phyloP scores from a whole-genome alignment of 2,329 filamentous ascomycete genomes.

The Talaromyces marneffei region DNA sequence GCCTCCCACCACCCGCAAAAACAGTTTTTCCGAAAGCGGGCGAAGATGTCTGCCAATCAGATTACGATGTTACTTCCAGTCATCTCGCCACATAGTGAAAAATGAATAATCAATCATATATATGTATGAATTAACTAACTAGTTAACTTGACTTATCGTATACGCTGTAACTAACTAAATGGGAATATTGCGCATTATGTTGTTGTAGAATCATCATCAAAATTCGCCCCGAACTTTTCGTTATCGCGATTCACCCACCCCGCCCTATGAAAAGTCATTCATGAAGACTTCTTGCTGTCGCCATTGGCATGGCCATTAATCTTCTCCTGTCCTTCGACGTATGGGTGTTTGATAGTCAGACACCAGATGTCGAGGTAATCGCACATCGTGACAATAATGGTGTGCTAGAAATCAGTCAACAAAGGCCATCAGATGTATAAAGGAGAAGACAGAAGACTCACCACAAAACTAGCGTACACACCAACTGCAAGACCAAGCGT shows the following conservation, averaged over 20 bases:
- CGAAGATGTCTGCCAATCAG: slow-evolving; percentile 4
- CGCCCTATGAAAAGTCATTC: background rate
- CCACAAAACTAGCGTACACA: slow-evolving; percentile 95
- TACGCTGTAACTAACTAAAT: background rate
- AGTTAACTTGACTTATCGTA: background rate
- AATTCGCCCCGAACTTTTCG: slow-evolving; percentile 9
- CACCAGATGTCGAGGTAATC: slow-evolving; percentile 99
- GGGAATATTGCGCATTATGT: background rate
- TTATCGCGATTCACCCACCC: background rate
- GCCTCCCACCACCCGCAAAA: slow-evolving; percentile 2
- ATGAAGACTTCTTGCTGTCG: slow-evolving; percentile 15
- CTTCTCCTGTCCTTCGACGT: slow-evolving; percentile 36
- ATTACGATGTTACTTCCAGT: background rate
- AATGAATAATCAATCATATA: no score
- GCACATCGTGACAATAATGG: slow-evolving; percentile 95
- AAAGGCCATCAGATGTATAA: background rate
- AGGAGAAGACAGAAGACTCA: slow-evolving; percentile 28
- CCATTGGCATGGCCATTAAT: slow-evolving; percentile 18
- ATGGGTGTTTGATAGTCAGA: slow-evolving; percentile 86
- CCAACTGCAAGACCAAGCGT: slow-evolving; percentile 79
- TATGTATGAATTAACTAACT: background rate
- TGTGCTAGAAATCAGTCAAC: slow-evolving; percentile 46
- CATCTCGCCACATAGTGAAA: slow-evolving; percentile 6
- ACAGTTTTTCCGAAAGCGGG: background rate
- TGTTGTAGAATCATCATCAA: background rate